Conservation (phyloP, 148 eudicot species). For the Chenopodium suecicum region DNA sequence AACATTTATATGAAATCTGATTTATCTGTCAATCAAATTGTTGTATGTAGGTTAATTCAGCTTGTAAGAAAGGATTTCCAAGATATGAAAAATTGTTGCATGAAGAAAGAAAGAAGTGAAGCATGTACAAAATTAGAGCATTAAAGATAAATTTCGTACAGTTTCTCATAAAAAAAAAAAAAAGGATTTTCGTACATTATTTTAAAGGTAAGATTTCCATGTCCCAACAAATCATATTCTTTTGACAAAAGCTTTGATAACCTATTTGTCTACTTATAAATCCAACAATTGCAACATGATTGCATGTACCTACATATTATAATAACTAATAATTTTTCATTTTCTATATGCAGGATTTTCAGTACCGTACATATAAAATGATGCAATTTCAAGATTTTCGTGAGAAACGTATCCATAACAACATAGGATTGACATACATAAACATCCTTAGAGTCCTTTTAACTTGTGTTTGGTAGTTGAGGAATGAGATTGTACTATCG, state of each 20-base stretch:
- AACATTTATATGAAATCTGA: not conserved
- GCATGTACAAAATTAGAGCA: slow-evolving; percentile 19
- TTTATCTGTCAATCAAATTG: not conserved
- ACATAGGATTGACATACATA: not conserved
- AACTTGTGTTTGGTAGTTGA: not conserved
- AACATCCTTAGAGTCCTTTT: not conserved
- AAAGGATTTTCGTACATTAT: not conserved
- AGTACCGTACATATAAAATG: not conserved
- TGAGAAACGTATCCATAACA: not conserved
- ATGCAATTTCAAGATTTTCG: not conserved
- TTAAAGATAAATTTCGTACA: slow-evolving; percentile 8
- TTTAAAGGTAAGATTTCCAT: slow-evolving; percentile 25
- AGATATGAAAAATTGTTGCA: slow-evolving; percentile 64
- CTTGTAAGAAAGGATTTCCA: slow-evolving; percentile 71
- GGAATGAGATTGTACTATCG: not conserved
- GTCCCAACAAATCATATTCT: not conserved
- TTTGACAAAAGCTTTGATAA: not conserved
- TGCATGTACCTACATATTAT: slow-evolving; percentile 1
- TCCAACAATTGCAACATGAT: slow-evolving; percentile 4
- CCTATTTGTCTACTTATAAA: slow-evolving; percentile 3
- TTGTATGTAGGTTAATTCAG: slow-evolving; percentile 57
- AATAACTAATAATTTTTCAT: not conserved
- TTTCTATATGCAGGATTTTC: slow-evolving; percentile 10
- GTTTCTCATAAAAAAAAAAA: not conserved
- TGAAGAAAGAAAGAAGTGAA: slow-evolving; percentile 56